Evolutionary conservation across 805 yeast species (phyloP).

Genomic region (Zygosaccharomyces pseudorouxii): DNA sequence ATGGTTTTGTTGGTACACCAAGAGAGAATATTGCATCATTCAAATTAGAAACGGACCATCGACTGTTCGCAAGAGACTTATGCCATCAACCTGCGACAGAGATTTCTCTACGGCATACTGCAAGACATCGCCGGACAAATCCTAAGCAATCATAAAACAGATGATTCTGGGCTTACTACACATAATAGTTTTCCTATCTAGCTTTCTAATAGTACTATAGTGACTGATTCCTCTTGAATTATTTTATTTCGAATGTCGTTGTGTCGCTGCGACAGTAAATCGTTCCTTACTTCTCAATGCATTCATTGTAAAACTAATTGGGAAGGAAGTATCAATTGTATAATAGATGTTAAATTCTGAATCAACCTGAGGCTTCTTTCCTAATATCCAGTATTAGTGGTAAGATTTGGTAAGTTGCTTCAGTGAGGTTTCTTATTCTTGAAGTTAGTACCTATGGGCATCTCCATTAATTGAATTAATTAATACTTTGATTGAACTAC

Average conservation of each 20-base stretch:
- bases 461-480: no score
- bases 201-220: not conserved
- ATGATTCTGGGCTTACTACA: not conserved
- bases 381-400: not conserved
- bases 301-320: not conserved
- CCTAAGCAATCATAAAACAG: not conserved
- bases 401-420: not conserved
- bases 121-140: not conserved
- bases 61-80: conserved; percentile 29
- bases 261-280: conserved; percentile 1
- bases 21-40: conserved; percentile 28
- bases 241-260: not conserved
- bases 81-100: conserved; percentile 22
- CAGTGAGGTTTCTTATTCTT: not conserved
- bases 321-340: not conserved
- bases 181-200: not conserved
- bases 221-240: not conserved
- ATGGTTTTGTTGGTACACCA: conserved; percentile 42
- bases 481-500: not conserved
- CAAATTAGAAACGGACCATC: conserved; percentile 35
- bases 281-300: not conserved
- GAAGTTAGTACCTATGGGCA: not conserved
- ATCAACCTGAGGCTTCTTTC: conserved; percentile 1
- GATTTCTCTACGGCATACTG: conserved; percentile 16
- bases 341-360: not conserved